Evolutionary conservation across 1,284 basidiomycete genomes (phyloP), one percentile per base, ranked within the genome.

Genomic region (Ustilago loliicola): DNA sequence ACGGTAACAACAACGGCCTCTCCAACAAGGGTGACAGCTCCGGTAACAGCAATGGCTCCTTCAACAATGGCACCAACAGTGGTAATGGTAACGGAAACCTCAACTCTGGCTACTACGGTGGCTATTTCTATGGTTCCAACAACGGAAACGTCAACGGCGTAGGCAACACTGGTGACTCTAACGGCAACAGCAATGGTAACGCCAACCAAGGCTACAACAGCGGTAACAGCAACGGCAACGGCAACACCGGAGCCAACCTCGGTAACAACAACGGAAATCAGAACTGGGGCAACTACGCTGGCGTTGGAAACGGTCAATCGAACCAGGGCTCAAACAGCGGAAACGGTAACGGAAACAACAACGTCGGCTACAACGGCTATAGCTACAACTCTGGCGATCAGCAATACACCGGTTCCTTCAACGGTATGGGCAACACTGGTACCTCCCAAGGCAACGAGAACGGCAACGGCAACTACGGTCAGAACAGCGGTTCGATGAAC

Each of bases 151-250:
- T 9, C 34, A 56, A 56, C 36, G 54, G 54, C 25, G 10, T 23
- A 30, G 36, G 36, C 34, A 56, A 56, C 34, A 38, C 9, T 11
- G 54, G 30, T 23, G 30, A 13, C 53, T 5, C 17, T 5, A 56
- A 40, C 54, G 57, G 56, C 15, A 58, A 58, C 56, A 19, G n/a
- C 29, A 47, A 47, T 17, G 56, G 57, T 27, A 36, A 42, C 54
- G 19, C n/a, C 9, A 55, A 55, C 53, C n/a, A 32, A 23, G 38
- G 38, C 21, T 4, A 11, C 2, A 13, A 42, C 17, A 4, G 3
- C 25, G 55, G 55, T 30, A 57, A 47, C 55, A 3, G 29, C 25
- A 57, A 57, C 55, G 55, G 55, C 17, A 57, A 45, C 50, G 3
- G 17, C n/a, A 52, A 52, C 50, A 19, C 27, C 30, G 50, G 50